phyloP scores from a whole-genome alignment of 2,329 filamentous ascomycete species.

The Periconia sp. region DNA sequence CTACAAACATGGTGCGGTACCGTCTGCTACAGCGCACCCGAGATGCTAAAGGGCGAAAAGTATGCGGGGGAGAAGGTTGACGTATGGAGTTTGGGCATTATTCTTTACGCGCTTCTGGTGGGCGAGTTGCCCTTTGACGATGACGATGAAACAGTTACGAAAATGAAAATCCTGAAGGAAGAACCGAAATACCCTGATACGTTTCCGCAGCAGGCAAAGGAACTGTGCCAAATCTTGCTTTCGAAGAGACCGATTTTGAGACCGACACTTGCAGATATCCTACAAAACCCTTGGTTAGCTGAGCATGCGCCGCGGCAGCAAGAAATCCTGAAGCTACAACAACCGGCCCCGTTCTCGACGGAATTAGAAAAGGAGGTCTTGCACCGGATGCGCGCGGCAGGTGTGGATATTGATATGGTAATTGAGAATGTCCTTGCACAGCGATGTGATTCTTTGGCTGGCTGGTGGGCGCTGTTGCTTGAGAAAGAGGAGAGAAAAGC shows the following conservation, averaged over 20 bases:
- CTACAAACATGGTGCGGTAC: constrained; percentile 98
- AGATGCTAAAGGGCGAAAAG: constrained; percentile 98
- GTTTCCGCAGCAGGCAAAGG: constrained; percentile 77
- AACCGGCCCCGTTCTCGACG: constrained; percentile 83
- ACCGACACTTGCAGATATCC: constrained; percentile 81
- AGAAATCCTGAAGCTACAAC: constrained; percentile 82
- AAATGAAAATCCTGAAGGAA: constrained; percentile 80
- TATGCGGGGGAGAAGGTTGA: constrained; percentile 98
- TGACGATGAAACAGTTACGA: constrained; percentile 87
- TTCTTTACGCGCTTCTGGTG: constrained; percentile 80
- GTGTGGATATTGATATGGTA: constrained; percentile 91
- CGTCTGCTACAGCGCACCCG: constrained; percentile 95
- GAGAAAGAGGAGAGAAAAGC: constrained; percentile 95
- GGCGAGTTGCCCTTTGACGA: constrained; percentile 95
- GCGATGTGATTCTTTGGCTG: constrained; percentile 85
- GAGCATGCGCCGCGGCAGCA: constrained; percentile 89
- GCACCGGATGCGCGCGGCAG: constrained; percentile 89
- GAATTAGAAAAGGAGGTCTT: constrained; percentile 87
- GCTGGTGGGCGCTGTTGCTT: constrained; percentile 94
- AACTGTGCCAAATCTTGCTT: constrained; percentile 78
- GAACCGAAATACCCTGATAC: constrained; percentile 86
- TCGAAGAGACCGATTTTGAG: constrained; percentile 88
- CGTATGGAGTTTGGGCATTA: constrained; percentile 89
- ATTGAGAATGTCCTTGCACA: constrained; percentile 93
- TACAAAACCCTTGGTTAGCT: constrained; percentile 84